Evolutionary conservation across 176 grass and related monocot genomes (phyloP).

Genomic region (Eleusine indica): DNA sequence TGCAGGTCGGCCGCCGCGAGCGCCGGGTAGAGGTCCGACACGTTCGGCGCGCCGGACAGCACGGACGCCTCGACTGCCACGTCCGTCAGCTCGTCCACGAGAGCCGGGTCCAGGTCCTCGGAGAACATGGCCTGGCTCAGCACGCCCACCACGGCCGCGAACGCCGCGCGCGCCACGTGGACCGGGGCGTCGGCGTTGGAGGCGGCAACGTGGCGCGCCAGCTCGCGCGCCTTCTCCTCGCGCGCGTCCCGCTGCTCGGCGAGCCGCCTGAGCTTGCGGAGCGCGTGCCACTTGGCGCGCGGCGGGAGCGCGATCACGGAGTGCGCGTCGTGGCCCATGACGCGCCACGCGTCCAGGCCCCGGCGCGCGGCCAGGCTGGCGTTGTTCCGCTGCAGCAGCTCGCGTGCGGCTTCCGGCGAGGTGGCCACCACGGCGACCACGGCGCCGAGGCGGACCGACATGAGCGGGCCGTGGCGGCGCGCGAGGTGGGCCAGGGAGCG

Average conservation of each 20-base stretch:
- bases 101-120: neutral
- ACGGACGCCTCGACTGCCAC: constrained; percentile 8
- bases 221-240: constrained; percentile 1
- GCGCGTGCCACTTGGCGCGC: constrained; percentile 14
- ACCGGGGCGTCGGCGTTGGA: no score
- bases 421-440: neutral
- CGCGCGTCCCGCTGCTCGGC: neutral
- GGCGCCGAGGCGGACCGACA: constrained; percentile 21
- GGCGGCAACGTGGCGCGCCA: neutral
- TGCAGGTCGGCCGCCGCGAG: constrained; percentile 49
- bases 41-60: constrained; percentile 27
- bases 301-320: constrained; percentile 17
- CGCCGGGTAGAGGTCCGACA: constrained; percentile 56
- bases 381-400: neutral
- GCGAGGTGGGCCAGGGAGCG: constrained; percentile 13
- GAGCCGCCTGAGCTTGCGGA: neutral
- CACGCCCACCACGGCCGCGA: neutral
- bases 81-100: constrained; percentile 13
- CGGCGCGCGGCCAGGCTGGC: neutral
- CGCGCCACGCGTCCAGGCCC: neutral
- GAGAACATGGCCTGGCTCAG: neutral
- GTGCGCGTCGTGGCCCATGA: neutral
- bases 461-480: constrained; percentile 6
- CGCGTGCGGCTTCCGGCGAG: neutral
- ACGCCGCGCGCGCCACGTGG: neutral